Conservation (phyloP, 2,329 filamentous ascomycete genomes). For the Trichoderma sp. region DNA sequence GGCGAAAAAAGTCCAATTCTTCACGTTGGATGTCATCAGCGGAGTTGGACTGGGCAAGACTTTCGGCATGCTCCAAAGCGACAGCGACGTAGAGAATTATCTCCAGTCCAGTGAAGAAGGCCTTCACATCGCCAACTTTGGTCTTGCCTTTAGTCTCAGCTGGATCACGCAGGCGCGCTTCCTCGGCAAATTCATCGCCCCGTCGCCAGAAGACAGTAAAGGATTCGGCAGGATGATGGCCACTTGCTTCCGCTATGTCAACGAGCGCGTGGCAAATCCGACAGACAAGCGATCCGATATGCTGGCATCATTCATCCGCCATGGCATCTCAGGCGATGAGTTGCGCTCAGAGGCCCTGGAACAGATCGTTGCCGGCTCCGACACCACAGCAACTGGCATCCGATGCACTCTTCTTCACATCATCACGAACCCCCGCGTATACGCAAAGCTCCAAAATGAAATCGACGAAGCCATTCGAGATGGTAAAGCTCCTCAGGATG, state of each 20-base stretch:
- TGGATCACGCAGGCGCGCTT: slow-evolving; percentile 32
- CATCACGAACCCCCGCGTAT: slow-evolving; percentile 47
- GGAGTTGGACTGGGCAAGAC: slow-evolving; percentile 48
- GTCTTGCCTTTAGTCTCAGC: slow-evolving; percentile 30
- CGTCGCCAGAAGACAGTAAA: slow-evolving; percentile 29
- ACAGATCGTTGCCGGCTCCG: slow-evolving; percentile 48
- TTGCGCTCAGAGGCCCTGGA: slow-evolving; percentile 34
- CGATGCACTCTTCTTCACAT: slow-evolving; percentile 52
- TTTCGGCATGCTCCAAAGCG: slow-evolving; percentile 47
- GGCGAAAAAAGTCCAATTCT: slow-evolving; percentile 46
- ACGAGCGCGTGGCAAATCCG: slow-evolving; percentile 12
- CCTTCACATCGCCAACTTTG: slow-evolving; percentile 28
- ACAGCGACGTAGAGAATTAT: slow-evolving; percentile 45
- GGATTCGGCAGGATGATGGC: slow-evolving; percentile 38
- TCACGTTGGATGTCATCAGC: slow-evolving; percentile 55
- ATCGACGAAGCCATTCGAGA: slow-evolving; percentile 47
- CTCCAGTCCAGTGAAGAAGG: slow-evolving; percentile 37
- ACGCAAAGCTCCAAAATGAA: slow-evolving; percentile 48
- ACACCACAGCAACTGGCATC: slow-evolving; percentile 44
- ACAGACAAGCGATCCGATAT: slow-evolving; percentile 37
- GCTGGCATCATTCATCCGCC: slow-evolving; percentile 42
- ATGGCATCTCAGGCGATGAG: slow-evolving; percentile 36
- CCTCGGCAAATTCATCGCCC: slow-evolving; percentile 30
- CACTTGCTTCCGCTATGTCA: slow-evolving; percentile 31
- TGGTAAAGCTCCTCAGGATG: slow-evolving; percentile 37